Base-by-base conservation (phyloP, 495 filamentous ascomycete genomes). In the Venustampulla echinocandica region DNA sequence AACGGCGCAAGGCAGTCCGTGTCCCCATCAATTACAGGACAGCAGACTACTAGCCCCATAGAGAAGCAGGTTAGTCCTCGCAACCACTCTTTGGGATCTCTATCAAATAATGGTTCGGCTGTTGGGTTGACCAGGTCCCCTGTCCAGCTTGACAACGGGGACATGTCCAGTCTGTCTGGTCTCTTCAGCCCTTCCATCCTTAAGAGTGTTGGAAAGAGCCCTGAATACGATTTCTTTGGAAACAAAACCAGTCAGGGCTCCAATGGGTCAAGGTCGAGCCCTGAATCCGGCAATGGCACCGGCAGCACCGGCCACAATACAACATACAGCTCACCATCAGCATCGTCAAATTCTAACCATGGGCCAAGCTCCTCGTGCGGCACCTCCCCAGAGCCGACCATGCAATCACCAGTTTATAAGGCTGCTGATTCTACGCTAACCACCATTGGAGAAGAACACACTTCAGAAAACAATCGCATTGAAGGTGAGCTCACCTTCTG, bases 311-410 rank as follows among this genome's bases (percentile, higher is more conserved):
- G 57, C n/a, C 50, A 57, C 41, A 61, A 53, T 32, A 61, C 55
- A 10, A 53, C 54, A 42, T 55, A 61, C 7, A 75, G 70, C 17
- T 85, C 81, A 10, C 81, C 81, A 3, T 80, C 78, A 4, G 76
- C 78, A 10, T 84, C 81, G 1, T 81, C 77, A 19, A 75, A 56
- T 38, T 71, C 69, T 10, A 70, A 72, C 40, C 64, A 62, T 58
- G 73, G 73, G 4, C 58, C 72, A 4, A 77, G 63, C 52, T 95
- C 89, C n/a, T 98, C 92, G 4, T 89, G 77, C 56, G 88, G 87
- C 6, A 75, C 69, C 3, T 75, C 73, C n/a, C 71, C 71, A 2
- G 72, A 76, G 53, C 72, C 72, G 2, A 65, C 59, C 11, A 79
- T 71, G 22, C 68, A 76, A 47, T 78, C 74, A 6, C 74, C 73